A percentile compares a stretch with the other conserved stretches of the same genome.
phyloP scores from a whole-genome alignment of 2,329 filamentous ascomycete species.

The Fusarium lateritium region DNA sequence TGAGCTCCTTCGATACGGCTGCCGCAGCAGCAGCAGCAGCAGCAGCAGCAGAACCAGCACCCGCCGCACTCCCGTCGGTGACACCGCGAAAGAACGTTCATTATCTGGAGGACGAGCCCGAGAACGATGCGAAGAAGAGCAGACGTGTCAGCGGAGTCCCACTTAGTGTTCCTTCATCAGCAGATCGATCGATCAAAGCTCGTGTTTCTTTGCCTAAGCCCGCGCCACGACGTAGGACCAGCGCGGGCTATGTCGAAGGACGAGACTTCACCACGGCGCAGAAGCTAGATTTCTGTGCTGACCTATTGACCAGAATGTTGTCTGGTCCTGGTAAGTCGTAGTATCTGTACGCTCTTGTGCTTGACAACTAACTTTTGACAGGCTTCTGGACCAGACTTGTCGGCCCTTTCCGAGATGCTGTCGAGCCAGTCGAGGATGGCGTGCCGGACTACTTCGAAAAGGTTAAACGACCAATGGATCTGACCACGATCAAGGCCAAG shows the following conservation, averaged over 20 bases:
- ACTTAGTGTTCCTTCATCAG: conserved; percentile 25
- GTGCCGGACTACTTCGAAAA: conserved; percentile 75
- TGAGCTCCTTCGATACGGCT: conserved; percentile 68
- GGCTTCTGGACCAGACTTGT: conserved; percentile 78
- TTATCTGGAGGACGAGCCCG: conserved; percentile 62
- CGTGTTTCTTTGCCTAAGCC: conserved; percentile 55
- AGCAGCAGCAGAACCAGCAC: conserved; percentile 40
- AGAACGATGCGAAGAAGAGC: conserved; percentile 61
- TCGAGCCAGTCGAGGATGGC: conserved; percentile 69
- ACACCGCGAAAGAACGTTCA: conserved; percentile 63
- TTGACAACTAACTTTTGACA: conserved; percentile 47
- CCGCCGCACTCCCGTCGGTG: conserved; percentile 30
- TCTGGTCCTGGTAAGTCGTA: conserved; percentile 68
- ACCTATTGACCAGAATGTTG: conserved; percentile 72
- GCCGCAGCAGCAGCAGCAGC: conserved; percentile 53
- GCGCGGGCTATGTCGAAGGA: conserved; percentile 52
- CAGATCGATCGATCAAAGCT: conserved; percentile 47
- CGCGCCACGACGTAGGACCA: conserved; percentile 54
- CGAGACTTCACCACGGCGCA: conserved; percentile 55
- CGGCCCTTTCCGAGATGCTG: conserved; percentile 72
- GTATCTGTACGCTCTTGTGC: neutral
- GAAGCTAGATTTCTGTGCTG: conserved; percentile 72
- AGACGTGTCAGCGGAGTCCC: conserved; percentile 55
- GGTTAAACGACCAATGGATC: conserved; percentile 73
- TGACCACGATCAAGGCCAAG: conserved; percentile 72